Evolutionary conservation across 2,329 filamentous ascomycete genomes (phyloP), one percentile per base, ranked within the genome.

Genomic region (Davidsoniella virescens): DNA sequence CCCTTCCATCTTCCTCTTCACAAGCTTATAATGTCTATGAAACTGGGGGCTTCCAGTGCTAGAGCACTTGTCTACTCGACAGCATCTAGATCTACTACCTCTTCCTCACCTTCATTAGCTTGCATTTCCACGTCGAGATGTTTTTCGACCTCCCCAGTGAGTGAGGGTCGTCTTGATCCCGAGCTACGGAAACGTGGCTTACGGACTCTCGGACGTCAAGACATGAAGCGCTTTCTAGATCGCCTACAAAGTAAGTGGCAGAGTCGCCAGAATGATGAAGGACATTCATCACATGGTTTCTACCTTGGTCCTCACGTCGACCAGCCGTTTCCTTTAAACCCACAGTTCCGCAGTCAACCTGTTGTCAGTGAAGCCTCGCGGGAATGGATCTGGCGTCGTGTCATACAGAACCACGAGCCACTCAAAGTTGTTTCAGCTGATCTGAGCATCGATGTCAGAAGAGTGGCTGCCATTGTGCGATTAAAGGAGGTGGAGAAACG

Each of bases 401-500:
- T 93, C 12, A 77, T 78, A 54, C 61, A 65, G n/a, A 63, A 76
- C 12, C 80, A 81, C 53, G 71, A 80, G 62, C 77, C 82, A 51
- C 70, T 94, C 55, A 81, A 86, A 59, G 75, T 75, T 41, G 84
- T 93, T 17, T 88, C 85, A 60, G 82, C 82, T 1, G 75, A 86
- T 59, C 74, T 84, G 57, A 77, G 80, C 25, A 76, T 94, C 20
- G 87, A 92, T 59, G 82, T 94, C 65, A 77, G 84, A 60, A 75
- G 88, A 58, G 83, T 94, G 16, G 87, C 80, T 25, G 88, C 88
- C 18, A 84, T 94, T 17, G 82, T 94, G 53, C 72, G 88, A 59
- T 69, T 95, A 59, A 90, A 90, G 68, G 79, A 87, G 63, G 71
- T 94, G 56, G 87, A 95, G 68, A 87, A 82, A 67, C 70, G 81